Conservation (phyloP, 2,329 filamentous ascomycete genomes). For the Epichloe sibirici region DNA sequence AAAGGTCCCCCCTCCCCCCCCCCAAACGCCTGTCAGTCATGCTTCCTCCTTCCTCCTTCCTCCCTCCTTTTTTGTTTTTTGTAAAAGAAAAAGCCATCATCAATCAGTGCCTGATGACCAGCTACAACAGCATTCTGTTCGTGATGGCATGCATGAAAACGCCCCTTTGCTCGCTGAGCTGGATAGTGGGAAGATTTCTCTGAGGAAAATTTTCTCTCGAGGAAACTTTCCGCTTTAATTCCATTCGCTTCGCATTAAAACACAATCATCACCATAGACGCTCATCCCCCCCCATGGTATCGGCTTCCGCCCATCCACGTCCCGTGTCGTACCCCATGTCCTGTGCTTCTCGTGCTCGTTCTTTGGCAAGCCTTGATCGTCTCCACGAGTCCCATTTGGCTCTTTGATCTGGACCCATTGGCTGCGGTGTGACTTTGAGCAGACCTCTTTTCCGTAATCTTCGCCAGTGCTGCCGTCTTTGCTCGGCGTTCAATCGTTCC, state of each 20-base stretch:
- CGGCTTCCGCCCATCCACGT: slow-evolving; percentile 18
- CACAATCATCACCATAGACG: slow-evolving; percentile 7
- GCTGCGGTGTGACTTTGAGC: slow-evolving; percentile 19
- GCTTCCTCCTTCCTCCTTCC: no score
- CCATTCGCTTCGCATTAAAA: no score
- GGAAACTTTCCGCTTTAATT: no score
- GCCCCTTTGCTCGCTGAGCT: not conserved
- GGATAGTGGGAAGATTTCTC: no score
- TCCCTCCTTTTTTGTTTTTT: not conserved
- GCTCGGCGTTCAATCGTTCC: slow-evolving; percentile 30
- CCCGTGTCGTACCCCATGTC: slow-evolving; percentile 27
- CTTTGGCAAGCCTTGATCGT: slow-evolving; percentile 25
- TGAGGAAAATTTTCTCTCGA: not conserved
- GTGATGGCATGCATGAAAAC: not conserved
- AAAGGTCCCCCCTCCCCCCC: no score
- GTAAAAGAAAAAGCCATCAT: not conserved
- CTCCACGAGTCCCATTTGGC: slow-evolving; percentile 34
- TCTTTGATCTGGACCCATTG: slow-evolving; percentile 26
- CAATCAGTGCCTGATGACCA: no score
- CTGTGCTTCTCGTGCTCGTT: slow-evolving; percentile 26
- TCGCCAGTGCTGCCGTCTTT: slow-evolving; percentile 36
- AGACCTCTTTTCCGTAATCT: slow-evolving; percentile 37
- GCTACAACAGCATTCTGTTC: no score
- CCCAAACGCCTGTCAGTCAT: no score
- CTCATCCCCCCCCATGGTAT: slow-evolving; percentile 17